These are phyloP conservation scores for Xylariaceae sp. DNA, from an alignment of 2,329 filamentous ascomycete genomes.

Conservation along the genomic window DNA sequence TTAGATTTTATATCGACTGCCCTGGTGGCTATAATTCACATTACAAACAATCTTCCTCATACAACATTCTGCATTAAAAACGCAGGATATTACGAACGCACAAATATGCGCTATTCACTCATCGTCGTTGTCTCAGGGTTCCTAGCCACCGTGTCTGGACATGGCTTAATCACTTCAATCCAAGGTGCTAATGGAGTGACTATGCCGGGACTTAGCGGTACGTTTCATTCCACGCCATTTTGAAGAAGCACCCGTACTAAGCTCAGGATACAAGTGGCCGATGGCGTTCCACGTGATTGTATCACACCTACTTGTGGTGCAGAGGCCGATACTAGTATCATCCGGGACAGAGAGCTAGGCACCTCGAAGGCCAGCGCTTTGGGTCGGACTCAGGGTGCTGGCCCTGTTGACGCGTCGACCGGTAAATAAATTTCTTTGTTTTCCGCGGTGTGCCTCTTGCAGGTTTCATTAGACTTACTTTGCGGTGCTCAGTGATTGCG, in stretches of 20 bases:
- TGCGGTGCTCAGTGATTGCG: conserved; percentile 38
- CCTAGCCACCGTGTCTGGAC: conserved; percentile 25
- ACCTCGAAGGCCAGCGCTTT: conserved; percentile 53
- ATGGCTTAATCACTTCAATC: conserved; percentile 31
- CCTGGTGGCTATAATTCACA: conserved; percentile 23
- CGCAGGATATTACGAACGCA: neutral
- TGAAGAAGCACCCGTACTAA: too few relatives aligned
- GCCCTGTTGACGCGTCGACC: conserved; percentile 53
- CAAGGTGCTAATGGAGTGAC: conserved; percentile 30
- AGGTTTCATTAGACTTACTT: too few relatives aligned
- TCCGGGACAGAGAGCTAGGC: conserved; percentile 56
- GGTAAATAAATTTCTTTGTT: conserved; percentile 18
- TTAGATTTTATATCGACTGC: conserved; percentile 12
- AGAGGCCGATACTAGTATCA: conserved; percentile 68
- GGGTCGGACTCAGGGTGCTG: conserved; percentile 59
- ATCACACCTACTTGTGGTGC: conserved; percentile 57
- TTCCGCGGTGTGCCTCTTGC: too few relatives aligned
- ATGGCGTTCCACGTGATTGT: conserved; percentile 67
- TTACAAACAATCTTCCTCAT: conserved; percentile 7
- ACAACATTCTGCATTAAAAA: neutral
- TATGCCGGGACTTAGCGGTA: conserved; percentile 31
- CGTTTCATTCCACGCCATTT: neutral
- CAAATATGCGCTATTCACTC: conserved; percentile 29
- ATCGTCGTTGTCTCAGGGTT: conserved; percentile 24
- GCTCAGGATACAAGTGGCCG: conserved; percentile 40